Base-by-base conservation (phyloP, 75 land plant genomes). In the Adiantum capillusveneris region DNA sequence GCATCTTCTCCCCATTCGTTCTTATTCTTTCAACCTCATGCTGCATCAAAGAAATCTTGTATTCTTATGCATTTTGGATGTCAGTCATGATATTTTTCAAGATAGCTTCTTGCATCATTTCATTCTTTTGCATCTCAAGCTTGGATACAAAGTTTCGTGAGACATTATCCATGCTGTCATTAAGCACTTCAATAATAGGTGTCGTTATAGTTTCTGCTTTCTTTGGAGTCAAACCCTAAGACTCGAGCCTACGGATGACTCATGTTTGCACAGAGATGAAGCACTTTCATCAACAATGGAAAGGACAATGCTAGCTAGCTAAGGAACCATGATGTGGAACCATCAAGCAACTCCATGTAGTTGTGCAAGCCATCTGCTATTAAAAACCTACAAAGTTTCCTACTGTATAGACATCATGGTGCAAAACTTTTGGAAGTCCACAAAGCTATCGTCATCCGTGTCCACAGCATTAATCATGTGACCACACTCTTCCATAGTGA, bases 171-270 rank as follows among this genome's bases (percentile, higher is more conserved):
- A 90, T 69, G 71, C 94, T 88, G 61, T 90, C 89, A 73, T 91
- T 81, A 59, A 91, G 61, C 5, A 91, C 97, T 51, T 84, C 81
- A 11, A 79, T 88, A 9, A 91, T 81, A 3, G 84, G 73, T 11
- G 83, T 77, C 1, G 97, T 87, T 28, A 88, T 82, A 17, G 84
- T 94, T 62, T 91, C 97, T 2, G 94, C 88, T 53, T 91, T 94
- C 28, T 84, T 84, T 27, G 93, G 70, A 9, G 82, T 87, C 68
- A 91, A 49, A 2, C 85, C 97, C 53, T 91, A 79, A 6, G 71
- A 66, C 52, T 91, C 97, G 25, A 91, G 73, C 49, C 74, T 72
- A 49, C 91, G 75, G 11, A 87, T n/a, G n/a, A n/a, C n/a, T n/a
- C n/a, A n/a, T n/a, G n/a, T n/a, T n/a, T n/a, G n/a, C n/a, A n/a